These are phyloP conservation scores for Pseudoneurospora amorphoporcata DNA, from an alignment of 495 filamentous ascomycete species.

Conservation along the genomic window DNA sequence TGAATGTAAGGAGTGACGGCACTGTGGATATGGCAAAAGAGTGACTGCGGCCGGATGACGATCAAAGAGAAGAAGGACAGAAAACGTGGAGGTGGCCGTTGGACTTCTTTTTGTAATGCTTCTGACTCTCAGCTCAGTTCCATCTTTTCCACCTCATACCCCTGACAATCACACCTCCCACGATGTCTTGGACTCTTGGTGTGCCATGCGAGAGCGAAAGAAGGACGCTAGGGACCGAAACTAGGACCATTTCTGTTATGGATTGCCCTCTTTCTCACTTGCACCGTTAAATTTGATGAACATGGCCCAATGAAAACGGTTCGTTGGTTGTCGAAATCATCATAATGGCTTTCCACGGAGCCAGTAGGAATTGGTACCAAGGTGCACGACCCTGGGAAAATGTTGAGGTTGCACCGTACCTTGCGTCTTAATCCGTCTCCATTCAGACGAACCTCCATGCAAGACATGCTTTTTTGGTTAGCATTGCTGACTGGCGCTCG, in stretches of 20 bases:
- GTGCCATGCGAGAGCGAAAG: not conserved
- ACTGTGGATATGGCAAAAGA: not conserved
- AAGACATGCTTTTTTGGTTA: not conserved
- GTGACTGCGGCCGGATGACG: not conserved
- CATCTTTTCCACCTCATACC: not conserved
- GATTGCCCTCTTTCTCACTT: not conserved
- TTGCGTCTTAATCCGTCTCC: not conserved
- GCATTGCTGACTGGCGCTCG: not conserved
- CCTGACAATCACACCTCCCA: not conserved
- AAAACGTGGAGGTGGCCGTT: not conserved
- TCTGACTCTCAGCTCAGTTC: not conserved
- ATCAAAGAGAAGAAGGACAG: slow-evolving; percentile 1
- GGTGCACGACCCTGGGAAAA: not conserved
- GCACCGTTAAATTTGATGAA: not conserved
- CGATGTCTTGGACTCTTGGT: not conserved
- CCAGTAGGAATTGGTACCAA: not conserved
- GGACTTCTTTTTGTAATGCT: not conserved
- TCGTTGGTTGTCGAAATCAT: not conserved
- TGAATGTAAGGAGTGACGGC: not conserved
- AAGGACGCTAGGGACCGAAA: not conserved
- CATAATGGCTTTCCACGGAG: not conserved
- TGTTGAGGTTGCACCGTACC: not conserved
- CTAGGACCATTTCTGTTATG: not conserved
- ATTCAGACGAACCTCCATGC: not conserved
- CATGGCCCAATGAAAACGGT: not conserved